These are phyloP conservation scores for Podila clonocystis DNA, from an alignment of 192 early-diverging fungal genomes.

Conservation along the genomic window DNA sequence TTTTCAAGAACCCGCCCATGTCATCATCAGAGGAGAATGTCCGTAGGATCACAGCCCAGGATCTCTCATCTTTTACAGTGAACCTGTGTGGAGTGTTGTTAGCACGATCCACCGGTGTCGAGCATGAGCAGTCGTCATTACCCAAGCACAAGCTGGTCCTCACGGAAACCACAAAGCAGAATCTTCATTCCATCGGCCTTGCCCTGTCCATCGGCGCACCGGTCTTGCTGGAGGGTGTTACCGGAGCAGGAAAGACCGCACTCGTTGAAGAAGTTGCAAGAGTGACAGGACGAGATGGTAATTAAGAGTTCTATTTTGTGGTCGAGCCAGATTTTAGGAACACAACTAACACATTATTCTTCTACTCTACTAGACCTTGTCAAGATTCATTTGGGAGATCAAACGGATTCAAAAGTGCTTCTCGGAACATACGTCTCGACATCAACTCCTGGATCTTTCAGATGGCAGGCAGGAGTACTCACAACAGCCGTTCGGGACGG, in stretches of 20 bases:
- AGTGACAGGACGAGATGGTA: conserved; percentile 72
- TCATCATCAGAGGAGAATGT: background rate
- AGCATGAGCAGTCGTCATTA: conserved; percentile 25
- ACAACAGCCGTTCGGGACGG: conserved; percentile 91
- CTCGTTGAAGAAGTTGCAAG: conserved; percentile 89
- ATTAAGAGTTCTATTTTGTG: background rate
- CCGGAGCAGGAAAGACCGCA: conserved; percentile 90
- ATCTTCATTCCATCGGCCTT: conserved; percentile 84
- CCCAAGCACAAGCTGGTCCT: conserved; percentile 65
- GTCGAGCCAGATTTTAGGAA: too few relatives aligned
- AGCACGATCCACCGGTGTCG: conserved; percentile 39
- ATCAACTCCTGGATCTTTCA: conserved; percentile 91
- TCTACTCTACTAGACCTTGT: conserved; percentile 69
- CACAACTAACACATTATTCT: background rate
- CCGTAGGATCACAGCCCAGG: conserved; percentile 26
- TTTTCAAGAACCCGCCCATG: conserved; percentile 54
- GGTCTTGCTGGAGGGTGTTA: conserved; percentile 85
- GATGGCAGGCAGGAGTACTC: conserved; percentile 94
- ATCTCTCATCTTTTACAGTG: conserved; percentile 62
- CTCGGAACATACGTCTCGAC: conserved; percentile 96
- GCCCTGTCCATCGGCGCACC: conserved; percentile 89
- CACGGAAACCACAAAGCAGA: conserved; percentile 79
- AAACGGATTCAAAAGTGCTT: conserved; percentile 94
- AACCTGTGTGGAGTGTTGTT: conserved; percentile 78
- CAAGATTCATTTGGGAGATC: conserved; percentile 96